Evolutionary conservation across 1,139 yeast genomes (phyloP).

Genomic region (Spathaspora jeffriesii): DNA sequence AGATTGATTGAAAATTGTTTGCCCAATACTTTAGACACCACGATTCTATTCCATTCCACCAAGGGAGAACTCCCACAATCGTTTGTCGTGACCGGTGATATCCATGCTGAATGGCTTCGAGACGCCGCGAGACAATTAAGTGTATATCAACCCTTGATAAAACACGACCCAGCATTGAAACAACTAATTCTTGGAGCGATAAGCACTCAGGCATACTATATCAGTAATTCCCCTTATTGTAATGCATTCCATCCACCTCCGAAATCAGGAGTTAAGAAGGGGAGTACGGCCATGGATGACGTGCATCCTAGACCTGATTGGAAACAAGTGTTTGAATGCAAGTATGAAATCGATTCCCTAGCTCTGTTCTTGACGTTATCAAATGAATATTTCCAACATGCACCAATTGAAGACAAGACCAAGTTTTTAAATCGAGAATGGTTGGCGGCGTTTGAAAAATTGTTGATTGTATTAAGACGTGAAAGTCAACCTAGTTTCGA

Average conservation of each 20-base stretch:
- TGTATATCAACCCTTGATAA: conserved; percentile 66
- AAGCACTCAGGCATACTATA: conserved; percentile 69
- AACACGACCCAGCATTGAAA: conserved; percentile 49
- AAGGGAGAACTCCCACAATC: conserved; percentile 23
- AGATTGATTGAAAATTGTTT: conserved; percentile 78
- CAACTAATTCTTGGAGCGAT: conserved; percentile 75
- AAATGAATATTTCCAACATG: conserved; percentile 63
- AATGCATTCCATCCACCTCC: conserved; percentile 91
- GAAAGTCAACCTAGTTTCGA: conserved; percentile 69
- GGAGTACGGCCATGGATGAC: conserved; percentile 58
- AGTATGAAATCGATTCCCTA: conserved; percentile 83
- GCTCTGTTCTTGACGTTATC: conserved; percentile 79
- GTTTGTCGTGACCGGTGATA: conserved; percentile 87
- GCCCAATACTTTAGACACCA: conserved; percentile 89
- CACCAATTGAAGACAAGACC: conserved; percentile 39
- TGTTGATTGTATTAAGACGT: conserved; percentile 56
- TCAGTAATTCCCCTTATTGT: conserved; percentile 72
- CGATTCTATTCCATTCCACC: conserved; percentile 70
- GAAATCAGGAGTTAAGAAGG: conserved; percentile 52
- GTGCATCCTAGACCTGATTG: conserved; percentile 75
- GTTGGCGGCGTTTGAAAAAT: conserved; percentile 57
- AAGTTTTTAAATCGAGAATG: conserved; percentile 57
- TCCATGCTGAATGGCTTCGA: conserved; percentile 87
- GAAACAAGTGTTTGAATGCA: conserved; percentile 80
- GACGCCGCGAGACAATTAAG: conserved; percentile 86